Evolutionary conservation across 495 filamentous ascomycete genomes (phyloP).

Genomic region (Hyphodiscus hymeniophilus): DNA sequence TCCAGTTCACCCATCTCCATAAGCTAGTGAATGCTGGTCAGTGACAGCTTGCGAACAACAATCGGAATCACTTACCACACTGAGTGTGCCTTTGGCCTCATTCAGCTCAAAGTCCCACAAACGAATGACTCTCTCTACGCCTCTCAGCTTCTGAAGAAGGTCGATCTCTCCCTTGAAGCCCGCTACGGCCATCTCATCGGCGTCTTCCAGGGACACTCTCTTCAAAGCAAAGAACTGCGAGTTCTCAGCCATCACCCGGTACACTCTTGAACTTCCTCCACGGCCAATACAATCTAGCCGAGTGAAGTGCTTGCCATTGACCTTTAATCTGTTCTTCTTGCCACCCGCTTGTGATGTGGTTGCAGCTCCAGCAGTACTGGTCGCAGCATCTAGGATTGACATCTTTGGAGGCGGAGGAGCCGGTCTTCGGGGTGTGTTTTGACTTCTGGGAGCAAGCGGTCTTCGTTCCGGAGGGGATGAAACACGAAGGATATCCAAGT

Average conservation of each 20-base stretch:
- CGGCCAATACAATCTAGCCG: conserved; percentile 83
- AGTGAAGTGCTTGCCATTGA: conserved; percentile 88
- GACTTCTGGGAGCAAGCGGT: conserved; percentile 60
- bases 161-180: conserved; percentile 98
- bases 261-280: conserved; percentile 88
- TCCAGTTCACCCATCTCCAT: conserved; percentile 99
- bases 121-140: conserved; percentile 80
- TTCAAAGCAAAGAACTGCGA: conserved; percentile 91
- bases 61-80: conserved; percentile 51
- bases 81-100: conserved; percentile 74
- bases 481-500: conserved; percentile 18
- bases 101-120: conserved; percentile 93
- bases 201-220: conserved; percentile 80
- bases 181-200: conserved; percentile 71
- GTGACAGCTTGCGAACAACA: neutral
- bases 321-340: conserved; percentile 68
- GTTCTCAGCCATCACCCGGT: conserved; percentile 94
- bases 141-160: conserved; percentile 68
- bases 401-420: conserved; percentile 89
- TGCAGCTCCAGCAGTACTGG: conserved; percentile 62
- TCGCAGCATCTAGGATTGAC: conserved; percentile 87
- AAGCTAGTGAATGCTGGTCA: conserved; percentile 38
- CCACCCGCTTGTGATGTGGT: conserved; percentile 46
- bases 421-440: conserved; percentile 76
- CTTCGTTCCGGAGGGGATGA: conserved; percentile 51